These are phyloP conservation scores for Penicillium psychrosexuale DNA, from an alignment of 2,329 filamentous ascomycete species.

Conservation along the genomic window DNA sequence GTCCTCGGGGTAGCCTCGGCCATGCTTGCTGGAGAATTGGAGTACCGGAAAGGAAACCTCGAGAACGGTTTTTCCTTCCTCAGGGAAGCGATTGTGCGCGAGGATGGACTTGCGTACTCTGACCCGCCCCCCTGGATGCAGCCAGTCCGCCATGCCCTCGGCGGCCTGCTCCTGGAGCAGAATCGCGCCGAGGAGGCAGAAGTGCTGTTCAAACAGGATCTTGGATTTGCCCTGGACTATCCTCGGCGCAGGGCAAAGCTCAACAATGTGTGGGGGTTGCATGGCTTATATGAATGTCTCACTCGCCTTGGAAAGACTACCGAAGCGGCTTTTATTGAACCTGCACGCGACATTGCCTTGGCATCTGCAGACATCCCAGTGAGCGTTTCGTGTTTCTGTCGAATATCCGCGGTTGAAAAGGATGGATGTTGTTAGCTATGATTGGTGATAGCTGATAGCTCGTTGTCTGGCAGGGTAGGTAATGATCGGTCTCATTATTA, in stretches of 20 bases:
- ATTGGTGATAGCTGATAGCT: no score
- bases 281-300: constrained; percentile 68
- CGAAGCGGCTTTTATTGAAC: constrained; percentile 46
- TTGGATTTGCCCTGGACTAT: constrained; percentile 53
- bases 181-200: constrained; percentile 53
- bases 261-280: constrained; percentile 70
- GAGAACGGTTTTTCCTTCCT: constrained; percentile 58
- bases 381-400: constrained; percentile 56
- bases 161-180: constrained; percentile 65
- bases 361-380: constrained; percentile 59
- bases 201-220: constrained; percentile 56
- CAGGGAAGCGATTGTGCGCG: constrained; percentile 54
- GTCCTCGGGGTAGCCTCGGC: constrained; percentile 59
- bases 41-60: constrained; percentile 60
- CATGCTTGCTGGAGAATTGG: constrained; percentile 70
- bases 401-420: constrained; percentile 7
- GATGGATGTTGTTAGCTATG: not conserved
- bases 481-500: no score
- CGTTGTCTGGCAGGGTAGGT: no score
- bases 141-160: constrained; percentile 65
- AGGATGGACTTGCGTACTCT: constrained; percentile 63
- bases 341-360: constrained; percentile 50
- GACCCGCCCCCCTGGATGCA: constrained; percentile 78
- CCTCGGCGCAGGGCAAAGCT: constrained; percentile 62
- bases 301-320: constrained; percentile 46